These are phyloP conservation scores for Botrytis tulipae DNA, from an alignment of 2,329 filamentous ascomycete species.

Conservation along the genomic window DNA sequence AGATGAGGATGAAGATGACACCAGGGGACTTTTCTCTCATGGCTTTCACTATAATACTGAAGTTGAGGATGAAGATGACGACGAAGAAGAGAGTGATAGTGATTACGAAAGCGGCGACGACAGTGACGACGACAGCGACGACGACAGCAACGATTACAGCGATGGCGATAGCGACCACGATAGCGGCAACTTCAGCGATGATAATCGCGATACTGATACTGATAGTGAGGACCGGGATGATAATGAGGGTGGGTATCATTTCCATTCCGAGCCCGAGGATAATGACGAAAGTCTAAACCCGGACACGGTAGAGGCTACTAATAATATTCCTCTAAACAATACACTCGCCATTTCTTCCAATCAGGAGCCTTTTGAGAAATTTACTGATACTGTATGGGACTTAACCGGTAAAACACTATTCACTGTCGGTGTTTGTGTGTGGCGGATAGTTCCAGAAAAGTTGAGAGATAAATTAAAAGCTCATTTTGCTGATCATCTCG, in stretches of 20 bases:
- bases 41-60: background rate
- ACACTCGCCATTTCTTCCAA: background rate
- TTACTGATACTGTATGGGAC: background rate
- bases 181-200: no score
- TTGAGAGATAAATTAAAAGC: background rate
- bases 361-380: background rate
- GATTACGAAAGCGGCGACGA: no score
- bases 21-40: no score
- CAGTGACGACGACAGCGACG: no score
- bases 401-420: background rate
- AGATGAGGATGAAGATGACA: no score
- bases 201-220: background rate
- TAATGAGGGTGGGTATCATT: background rate
- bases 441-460: background rate
- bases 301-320: background rate
- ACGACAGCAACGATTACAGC: no score
- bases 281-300: background rate
- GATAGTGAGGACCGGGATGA: background rate
- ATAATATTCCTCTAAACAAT: background rate
- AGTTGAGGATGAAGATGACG: no score
- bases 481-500: background rate
- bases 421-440: background rate
- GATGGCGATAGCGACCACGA: fast-evolving
- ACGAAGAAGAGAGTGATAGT: no score
- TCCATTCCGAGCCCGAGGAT: background rate